A percentile compares a stretch with the other conserved stretches of the same genome.
phyloP scores from a whole-genome alignment of 768 basidiomycete species.

The Suillus discolor region DNA sequence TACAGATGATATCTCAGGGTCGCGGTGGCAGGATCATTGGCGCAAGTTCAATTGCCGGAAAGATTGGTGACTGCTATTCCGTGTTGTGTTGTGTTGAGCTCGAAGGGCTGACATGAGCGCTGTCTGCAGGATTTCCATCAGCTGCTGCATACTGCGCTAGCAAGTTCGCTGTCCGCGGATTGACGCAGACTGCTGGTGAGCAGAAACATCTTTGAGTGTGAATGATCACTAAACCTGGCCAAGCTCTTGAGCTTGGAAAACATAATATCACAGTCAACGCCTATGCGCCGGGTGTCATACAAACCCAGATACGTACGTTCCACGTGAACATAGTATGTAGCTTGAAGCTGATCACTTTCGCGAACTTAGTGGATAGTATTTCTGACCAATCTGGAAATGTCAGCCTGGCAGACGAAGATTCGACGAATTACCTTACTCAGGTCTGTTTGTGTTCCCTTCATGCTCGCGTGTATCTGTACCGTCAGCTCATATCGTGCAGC shows the following conservation, averaged over 20 bases:
- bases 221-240: background rate
- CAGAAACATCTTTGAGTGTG: slow-evolving; percentile 11
- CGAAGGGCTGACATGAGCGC: background rate
- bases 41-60: slow-evolving; percentile 5
- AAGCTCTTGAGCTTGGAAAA: slow-evolving; percentile 40
- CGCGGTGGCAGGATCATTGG: slow-evolving; percentile 14
- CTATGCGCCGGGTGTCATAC: slow-evolving; percentile 29
- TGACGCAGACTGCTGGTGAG: slow-evolving; percentile 27
- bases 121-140: slow-evolving; percentile 13
- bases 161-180: slow-evolving; percentile 26
- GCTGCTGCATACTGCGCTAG: slow-evolving; percentile 13
- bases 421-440: background rate
- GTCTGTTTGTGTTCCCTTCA: background rate
- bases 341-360: background rate
- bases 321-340: background rate
- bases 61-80: slow-evolving; percentile 5
- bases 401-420: background rate
- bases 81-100: background rate
- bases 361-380: background rate
- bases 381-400: slow-evolving; percentile 1
- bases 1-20: slow-evolving; percentile 18
- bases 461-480: background rate
- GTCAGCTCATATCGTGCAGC: slow-evolving; percentile 20
- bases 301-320: slow-evolving; percentile 15
- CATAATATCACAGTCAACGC: slow-evolving; percentile 46